Conservation (phyloP, 371 early-diverging fungal genomes). For the Blakeslea trispora region DNA sequence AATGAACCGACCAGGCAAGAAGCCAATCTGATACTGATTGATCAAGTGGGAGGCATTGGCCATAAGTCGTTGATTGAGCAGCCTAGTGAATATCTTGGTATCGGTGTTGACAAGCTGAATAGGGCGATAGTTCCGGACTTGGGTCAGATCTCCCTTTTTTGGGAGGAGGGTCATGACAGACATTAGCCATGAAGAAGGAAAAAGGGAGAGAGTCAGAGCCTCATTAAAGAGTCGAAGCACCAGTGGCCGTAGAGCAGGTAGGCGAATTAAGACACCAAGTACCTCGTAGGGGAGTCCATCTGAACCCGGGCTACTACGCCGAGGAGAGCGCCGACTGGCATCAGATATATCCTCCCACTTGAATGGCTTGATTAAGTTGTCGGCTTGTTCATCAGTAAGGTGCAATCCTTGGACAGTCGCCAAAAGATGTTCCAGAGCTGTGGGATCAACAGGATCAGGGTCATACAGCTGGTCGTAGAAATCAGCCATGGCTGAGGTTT, state of each 20-base stretch:
- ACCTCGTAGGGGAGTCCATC: no score
- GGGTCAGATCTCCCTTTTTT: slow-evolving; percentile 24
- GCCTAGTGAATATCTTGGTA: slow-evolving; percentile 13
- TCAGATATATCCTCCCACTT: no score
- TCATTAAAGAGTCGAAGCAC: background rate
- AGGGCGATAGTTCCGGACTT: slow-evolving; percentile 22
- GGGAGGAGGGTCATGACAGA: slow-evolving; percentile 23
- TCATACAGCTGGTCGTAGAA: no score
- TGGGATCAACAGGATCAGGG: no score
- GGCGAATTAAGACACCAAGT: no score
- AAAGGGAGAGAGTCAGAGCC: background rate
- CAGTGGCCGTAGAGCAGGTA: background rate
- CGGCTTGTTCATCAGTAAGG: no score
- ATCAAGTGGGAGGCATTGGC: background rate
- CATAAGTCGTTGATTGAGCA: background rate
- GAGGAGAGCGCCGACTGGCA: no score
- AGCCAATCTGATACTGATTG: background rate
- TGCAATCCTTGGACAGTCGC: no score
- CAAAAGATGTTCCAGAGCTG: no score
- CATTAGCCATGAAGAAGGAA: slow-evolving; percentile 8
- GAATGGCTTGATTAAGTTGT: no score
- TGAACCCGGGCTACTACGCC: no score
- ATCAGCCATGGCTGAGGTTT: no score
- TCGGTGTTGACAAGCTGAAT: slow-evolving; percentile 16
- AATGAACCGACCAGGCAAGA: background rate